phyloP scores from a whole-genome alignment of 768 basidiomycete species.

The Dioszegia hungarica region DNA sequence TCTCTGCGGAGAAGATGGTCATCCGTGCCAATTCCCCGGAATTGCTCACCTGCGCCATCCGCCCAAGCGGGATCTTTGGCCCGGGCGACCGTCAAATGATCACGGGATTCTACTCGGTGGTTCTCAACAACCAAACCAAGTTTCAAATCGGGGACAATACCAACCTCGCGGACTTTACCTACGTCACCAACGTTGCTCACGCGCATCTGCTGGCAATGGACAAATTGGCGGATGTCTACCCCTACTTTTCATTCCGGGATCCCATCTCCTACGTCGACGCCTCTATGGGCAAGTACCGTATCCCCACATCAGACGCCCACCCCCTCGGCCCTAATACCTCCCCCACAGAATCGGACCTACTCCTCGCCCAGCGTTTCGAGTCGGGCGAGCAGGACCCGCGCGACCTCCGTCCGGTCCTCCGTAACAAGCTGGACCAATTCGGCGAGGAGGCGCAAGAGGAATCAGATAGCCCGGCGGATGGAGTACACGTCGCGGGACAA shows the following conservation, averaged over 20 bases:
- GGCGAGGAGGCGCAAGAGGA: conserved; percentile 48
- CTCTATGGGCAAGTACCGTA: conserved; percentile 61
- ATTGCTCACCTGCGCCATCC: conserved; percentile 77
- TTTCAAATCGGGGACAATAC: conserved; percentile 91
- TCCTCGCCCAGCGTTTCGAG: conserved; percentile 55
- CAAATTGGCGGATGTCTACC: conserved; percentile 58
- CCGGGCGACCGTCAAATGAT: conserved; percentile 88
- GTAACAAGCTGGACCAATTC: conserved; percentile 78
- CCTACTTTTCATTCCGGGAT: conserved; percentile 53
- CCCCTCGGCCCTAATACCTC: conserved; percentile 76
- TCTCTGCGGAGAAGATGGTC: conserved; percentile 75
- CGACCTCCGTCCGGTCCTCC: conserved; percentile 57
- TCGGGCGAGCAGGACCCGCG: conserved; percentile 48
- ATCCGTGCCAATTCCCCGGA: conserved; percentile 79
- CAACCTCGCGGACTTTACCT: conserved; percentile 94
- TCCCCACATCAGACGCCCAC: conserved; percentile 74
- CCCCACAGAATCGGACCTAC: conserved; percentile 55
- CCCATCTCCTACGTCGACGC: conserved; percentile 62
- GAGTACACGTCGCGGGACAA: conserved; percentile 79
- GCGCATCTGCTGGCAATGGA: conserved; percentile 93
- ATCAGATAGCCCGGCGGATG: conserved; percentile 37
- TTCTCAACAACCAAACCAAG: conserved; percentile 74
- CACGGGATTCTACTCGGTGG: conserved; percentile 70
- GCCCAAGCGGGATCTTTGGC: conserved; percentile 94
- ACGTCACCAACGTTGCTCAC: conserved; percentile 89